phyloP scores from a whole-genome alignment of 2,329 filamentous ascomycete species.

The Bipolaris bicolor region DNA sequence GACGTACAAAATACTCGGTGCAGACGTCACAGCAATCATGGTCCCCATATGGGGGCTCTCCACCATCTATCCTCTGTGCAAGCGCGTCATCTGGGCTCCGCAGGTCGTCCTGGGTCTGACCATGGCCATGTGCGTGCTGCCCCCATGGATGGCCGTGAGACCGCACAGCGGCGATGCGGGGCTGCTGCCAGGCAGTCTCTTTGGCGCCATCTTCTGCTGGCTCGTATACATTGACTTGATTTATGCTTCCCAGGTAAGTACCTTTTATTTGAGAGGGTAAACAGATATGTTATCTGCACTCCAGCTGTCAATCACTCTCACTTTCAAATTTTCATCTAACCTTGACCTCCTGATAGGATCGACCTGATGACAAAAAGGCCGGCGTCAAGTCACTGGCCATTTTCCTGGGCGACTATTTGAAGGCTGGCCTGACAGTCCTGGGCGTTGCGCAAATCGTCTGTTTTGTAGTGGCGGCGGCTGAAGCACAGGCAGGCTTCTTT shows the following conservation, averaged over 20 bases:
- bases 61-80: neutral
- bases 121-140: neutral
- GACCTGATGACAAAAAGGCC: neutral
- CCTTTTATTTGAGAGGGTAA: neutral
- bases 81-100: neutral
- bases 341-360: neutral
- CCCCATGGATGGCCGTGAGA: neutral
- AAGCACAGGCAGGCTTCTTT: neutral
- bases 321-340: neutral
- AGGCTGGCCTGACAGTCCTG: neutral
- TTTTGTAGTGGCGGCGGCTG: neutral
- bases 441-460: neutral
- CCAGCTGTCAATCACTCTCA: neutral
- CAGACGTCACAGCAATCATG: neutral
- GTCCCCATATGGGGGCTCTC: neutral
- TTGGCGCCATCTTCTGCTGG: neutral
- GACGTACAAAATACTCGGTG: neutral
- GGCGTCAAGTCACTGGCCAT: neutral
- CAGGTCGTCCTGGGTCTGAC: neutral
- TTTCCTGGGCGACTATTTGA: neutral
- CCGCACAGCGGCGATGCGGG: neutral
- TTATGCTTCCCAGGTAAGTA: neutral
- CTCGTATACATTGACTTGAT: neutral
- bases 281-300: neutral
- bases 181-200: neutral